Percentiles rank a stretch among this genome's conserved stretches.
These are phyloP conservation scores for Claviceps quebecensis DNA, from an alignment of 2,329 filamentous ascomycete species.

Conservation along the genomic window DNA sequence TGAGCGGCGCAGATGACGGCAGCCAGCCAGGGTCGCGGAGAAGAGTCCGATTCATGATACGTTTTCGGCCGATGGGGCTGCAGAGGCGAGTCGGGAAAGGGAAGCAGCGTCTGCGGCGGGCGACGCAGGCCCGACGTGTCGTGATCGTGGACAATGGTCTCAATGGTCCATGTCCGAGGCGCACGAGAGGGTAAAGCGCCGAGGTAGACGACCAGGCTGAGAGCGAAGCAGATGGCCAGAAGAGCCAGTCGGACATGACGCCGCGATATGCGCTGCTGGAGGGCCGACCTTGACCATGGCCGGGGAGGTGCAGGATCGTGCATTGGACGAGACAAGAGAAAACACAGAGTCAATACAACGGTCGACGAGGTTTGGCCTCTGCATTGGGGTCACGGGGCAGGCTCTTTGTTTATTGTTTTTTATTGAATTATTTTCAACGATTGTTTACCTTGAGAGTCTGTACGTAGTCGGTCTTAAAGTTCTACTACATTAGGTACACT, in stretches of 20 bases:
- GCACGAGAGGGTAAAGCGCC: neutral
- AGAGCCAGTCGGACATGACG: neutral
- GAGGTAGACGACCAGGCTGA: neutral
- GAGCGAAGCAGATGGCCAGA: neutral
- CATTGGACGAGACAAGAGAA: too few species aligned
- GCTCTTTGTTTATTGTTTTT: too few species aligned
- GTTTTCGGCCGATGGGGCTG: neutral
- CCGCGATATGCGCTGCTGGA: slow-evolving; percentile 1
- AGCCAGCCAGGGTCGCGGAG: slow-evolving; percentile 14
- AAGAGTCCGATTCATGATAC: neutral
- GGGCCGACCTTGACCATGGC: neutral
- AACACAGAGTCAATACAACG: too few species aligned
- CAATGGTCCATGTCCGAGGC: slow-evolving; percentile 3
- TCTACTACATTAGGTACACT: too few species aligned
- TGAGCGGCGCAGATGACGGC: slow-evolving; percentile 16
- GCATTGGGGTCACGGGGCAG: too few species aligned
- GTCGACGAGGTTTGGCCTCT: too few species aligned
- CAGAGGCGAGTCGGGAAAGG: slow-evolving; percentile 15
- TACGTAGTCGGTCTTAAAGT: too few species aligned
- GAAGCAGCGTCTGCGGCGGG: slow-evolving; percentile 9
- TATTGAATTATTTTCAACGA: too few species aligned
- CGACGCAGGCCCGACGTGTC: neutral
- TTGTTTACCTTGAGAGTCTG: too few species aligned
- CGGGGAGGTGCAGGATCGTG: too few species aligned
- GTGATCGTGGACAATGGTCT: slow-evolving; percentile 4